Evolutionary conservation across 2,329 filamentous ascomycete species (phyloP).

Genomic region (Leptographium lundbergii): DNA sequence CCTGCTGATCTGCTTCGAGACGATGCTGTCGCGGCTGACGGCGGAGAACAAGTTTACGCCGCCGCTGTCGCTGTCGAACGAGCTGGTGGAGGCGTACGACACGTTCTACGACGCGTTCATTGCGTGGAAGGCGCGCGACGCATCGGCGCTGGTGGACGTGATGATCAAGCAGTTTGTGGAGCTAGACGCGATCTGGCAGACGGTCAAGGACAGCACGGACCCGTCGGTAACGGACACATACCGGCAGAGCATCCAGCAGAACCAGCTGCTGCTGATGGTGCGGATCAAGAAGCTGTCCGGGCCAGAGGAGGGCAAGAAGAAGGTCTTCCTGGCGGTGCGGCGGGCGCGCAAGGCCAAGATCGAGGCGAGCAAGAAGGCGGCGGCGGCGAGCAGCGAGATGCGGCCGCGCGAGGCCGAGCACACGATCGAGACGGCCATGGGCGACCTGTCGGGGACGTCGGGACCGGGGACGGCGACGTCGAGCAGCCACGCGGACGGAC

Average conservation of each 20-base stretch:
- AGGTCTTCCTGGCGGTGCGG: constrained; percentile 63
- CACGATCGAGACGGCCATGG: constrained; percentile 23
- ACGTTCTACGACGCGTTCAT: constrained; percentile 70
- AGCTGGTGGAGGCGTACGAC: constrained; percentile 56
- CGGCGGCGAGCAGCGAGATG: constrained; percentile 41
- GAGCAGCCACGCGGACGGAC: background rate
- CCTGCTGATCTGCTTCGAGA: constrained; percentile 66
- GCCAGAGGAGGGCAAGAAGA: constrained; percentile 52
- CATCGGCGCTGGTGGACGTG: constrained; percentile 63
- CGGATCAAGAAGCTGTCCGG: constrained; percentile 70
- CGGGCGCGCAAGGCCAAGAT: constrained; percentile 52
- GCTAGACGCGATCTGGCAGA: constrained; percentile 71
- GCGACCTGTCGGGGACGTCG: constrained; percentile 18
- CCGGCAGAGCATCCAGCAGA: constrained; percentile 66
- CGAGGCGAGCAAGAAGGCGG: constrained; percentile 46
- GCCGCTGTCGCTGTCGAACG: constrained; percentile 46
- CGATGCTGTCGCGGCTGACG: constrained; percentile 53
- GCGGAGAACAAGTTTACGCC: constrained; percentile 54
- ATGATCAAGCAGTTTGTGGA: constrained; percentile 83
- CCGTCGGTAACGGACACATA: constrained; percentile 65
- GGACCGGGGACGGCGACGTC: background rate
- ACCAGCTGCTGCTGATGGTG: constrained; percentile 67
- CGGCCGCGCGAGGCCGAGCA: constrained; percentile 53
- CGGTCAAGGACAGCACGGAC: constrained; percentile 65
- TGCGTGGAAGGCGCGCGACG: constrained; percentile 73